Evolutionary conservation across 306 rosid genomes (phyloP).

Genomic region (Trifolium pratense): DNA sequence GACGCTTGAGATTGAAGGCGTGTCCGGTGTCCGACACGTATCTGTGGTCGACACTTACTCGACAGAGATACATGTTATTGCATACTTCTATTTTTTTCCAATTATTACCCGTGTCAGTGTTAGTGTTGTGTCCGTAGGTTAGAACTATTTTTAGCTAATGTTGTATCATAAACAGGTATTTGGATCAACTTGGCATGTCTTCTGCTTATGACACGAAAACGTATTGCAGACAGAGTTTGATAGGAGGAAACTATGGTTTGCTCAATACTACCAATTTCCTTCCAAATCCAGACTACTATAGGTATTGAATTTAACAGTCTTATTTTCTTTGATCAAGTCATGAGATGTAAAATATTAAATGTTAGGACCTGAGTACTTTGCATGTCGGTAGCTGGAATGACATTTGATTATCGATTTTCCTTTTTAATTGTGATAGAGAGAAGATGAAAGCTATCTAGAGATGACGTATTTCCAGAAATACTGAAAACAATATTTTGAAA

Average conservation of each 20-base stretch:
- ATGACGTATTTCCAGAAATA: too few relatives aligned
- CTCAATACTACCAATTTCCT: slow-evolving; percentile 65
- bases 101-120: neutral
- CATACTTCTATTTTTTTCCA: neutral
- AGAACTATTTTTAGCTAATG: slow-evolving; percentile 6
- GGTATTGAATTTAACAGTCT: slow-evolving; percentile 39
- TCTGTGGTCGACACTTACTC: neutral
- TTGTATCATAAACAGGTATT: slow-evolving; percentile 60
- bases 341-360: slow-evolving; percentile 4
- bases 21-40: neutral
- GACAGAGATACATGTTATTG: neutral
- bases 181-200: slow-evolving; percentile 95
- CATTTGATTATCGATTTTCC: too few relatives aligned
- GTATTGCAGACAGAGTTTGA: slow-evolving; percentile 88
- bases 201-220: slow-evolving; percentile 78
- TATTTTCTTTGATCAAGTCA: slow-evolving; percentile 9
- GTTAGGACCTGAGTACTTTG: too few relatives aligned
- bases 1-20: neutral
- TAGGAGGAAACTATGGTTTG: slow-evolving; percentile 94
- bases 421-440: too few relatives aligned
- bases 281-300: slow-evolving; percentile 86
- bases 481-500: too few relatives aligned
- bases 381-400: too few relatives aligned
- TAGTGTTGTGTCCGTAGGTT: neutral
- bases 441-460: too few relatives aligned